phyloP scores from a whole-genome alignment of 2,329 filamentous ascomycete species.

The Tympanopsis confertula region DNA sequence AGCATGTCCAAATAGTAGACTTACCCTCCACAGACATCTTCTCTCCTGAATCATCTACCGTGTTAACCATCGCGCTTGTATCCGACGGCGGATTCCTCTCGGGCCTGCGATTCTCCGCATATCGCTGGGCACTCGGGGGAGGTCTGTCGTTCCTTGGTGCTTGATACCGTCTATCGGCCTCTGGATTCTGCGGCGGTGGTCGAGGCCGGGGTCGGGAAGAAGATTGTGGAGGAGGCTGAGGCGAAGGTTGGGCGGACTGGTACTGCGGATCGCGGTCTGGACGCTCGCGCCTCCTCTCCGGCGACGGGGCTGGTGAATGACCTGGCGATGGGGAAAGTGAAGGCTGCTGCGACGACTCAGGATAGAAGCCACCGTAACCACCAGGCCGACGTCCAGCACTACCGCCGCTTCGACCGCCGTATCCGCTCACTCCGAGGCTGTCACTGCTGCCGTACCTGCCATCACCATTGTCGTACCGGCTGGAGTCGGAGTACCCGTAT shows the following conservation, averaged over 20 bases:
- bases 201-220: not conserved
- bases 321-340: conserved; percentile 6
- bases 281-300: conserved; percentile 17
- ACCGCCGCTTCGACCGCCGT: conserved; percentile 13
- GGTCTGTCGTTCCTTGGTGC: too few relatives aligned
- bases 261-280: conserved; percentile 15
- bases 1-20: too few relatives aligned
- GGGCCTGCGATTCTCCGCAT: too few relatives aligned
- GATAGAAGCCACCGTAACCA: conserved; percentile 28
- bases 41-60: too few relatives aligned
- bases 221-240: too few relatives aligned
- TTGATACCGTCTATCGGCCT: too few relatives aligned
- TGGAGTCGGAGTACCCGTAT: conserved; percentile 20
- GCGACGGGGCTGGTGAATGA: conserved; percentile 6
- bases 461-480: conserved; percentile 19
- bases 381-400: conserved; percentile 22
- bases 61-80: too few relatives aligned
- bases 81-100: too few relatives aligned
- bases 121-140: too few relatives aligned
- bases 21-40: too few relatives aligned
- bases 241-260: too few relatives aligned
- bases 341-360: conserved; percentile 10
- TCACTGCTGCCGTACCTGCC: conserved; percentile 12
- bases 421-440: conserved; percentile 17
- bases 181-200: too few relatives aligned